These are phyloP conservation scores for Begonia fuchsioides DNA, from an alignment of 306 rosid genomes.

Conservation along the genomic window DNA sequence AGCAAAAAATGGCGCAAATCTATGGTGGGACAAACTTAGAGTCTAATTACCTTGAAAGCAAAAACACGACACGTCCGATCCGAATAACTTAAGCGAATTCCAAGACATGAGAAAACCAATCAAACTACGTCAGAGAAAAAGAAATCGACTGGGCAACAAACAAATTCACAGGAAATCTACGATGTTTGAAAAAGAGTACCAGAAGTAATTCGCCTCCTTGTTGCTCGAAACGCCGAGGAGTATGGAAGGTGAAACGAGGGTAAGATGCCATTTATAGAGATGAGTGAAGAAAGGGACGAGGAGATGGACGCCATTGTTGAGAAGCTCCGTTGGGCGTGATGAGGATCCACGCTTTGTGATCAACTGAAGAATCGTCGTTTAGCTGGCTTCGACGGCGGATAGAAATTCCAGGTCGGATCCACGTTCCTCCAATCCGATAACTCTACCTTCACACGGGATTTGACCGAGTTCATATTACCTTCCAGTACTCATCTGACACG, in stretches of 20 bases:
- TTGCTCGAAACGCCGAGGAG: background rate
- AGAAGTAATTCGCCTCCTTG: conserved; percentile 15
- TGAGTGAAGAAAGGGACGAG: conserved; percentile 5
- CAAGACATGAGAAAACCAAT: conserved; percentile 25
- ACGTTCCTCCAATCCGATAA: conserved; percentile 14
- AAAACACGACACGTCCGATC: conserved; percentile 8
- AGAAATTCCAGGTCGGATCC: conserved; percentile 37
- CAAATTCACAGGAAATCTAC: background rate
- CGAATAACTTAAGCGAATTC: conserved; percentile 20
- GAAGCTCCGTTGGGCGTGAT: conserved; percentile 7
- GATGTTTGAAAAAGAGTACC: conserved; percentile 19
- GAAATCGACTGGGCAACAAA: conserved; percentile 4
- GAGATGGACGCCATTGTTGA: conserved; percentile 41
- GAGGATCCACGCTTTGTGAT: conserved; percentile 2
- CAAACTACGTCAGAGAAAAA: conserved; percentile 19
- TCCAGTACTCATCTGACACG: no score
- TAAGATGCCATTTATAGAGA: conserved; percentile 45
- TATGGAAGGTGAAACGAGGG: background rate
- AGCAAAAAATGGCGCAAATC: background rate
- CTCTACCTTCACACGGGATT: background rate
- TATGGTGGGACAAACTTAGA: background rate
- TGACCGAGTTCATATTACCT: no score
- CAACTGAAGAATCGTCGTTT: background rate
- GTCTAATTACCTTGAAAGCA: conserved; percentile 35
- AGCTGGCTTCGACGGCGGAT: conserved; percentile 11